phyloP scores from a whole-genome alignment of 805 yeast species.

The Candida saitoana region DNA sequence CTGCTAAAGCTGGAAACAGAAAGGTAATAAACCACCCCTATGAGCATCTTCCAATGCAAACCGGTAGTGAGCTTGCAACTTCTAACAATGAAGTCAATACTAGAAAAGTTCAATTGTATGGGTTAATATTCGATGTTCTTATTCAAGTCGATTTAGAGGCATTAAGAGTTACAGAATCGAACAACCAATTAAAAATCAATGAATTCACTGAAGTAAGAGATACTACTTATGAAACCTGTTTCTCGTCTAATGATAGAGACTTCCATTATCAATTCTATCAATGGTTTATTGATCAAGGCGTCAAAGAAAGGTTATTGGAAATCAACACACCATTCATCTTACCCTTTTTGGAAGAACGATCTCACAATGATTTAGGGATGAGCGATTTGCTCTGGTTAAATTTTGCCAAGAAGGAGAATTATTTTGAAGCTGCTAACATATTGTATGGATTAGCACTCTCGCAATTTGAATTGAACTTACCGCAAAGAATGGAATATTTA shows the following conservation, averaged over 20 bases:
- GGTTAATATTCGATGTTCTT: conserved; percentile 70
- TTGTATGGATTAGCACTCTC: conserved; percentile 67
- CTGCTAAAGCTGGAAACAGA: conserved; percentile 50
- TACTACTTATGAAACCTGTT: conserved; percentile 68
- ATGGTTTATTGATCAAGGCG: conserved; percentile 81
- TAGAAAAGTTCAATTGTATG: conserved; percentile 50
- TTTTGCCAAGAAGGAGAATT: conserved; percentile 76
- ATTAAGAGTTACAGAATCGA: conserved; percentile 36
- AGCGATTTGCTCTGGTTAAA: conserved; percentile 87
- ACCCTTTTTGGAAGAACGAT: conserved; percentile 67
- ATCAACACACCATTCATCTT: conserved; percentile 78
- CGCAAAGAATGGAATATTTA: conserved; percentile 77
- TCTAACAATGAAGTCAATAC: conserved; percentile 8
- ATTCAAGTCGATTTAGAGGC: conserved; percentile 67
- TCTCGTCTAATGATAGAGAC: conserved; percentile 70
- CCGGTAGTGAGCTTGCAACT: conserved; percentile 9
- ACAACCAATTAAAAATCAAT: conserved; percentile 38
- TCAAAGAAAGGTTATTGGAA: conserved; percentile 70
- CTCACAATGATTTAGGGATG: conserved; percentile 60
- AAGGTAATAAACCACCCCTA: conserved; percentile 5
- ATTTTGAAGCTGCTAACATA: conserved; percentile 79
- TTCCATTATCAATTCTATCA: conserved; percentile 91
- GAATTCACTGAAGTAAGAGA: conserved; percentile 62
- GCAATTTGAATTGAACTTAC: conserved; percentile 61
- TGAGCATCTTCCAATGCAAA: conserved; percentile 5